phyloP scores from a whole-genome alignment of 352 stramenopile genomes.

The Phytophthora melonis region DNA sequence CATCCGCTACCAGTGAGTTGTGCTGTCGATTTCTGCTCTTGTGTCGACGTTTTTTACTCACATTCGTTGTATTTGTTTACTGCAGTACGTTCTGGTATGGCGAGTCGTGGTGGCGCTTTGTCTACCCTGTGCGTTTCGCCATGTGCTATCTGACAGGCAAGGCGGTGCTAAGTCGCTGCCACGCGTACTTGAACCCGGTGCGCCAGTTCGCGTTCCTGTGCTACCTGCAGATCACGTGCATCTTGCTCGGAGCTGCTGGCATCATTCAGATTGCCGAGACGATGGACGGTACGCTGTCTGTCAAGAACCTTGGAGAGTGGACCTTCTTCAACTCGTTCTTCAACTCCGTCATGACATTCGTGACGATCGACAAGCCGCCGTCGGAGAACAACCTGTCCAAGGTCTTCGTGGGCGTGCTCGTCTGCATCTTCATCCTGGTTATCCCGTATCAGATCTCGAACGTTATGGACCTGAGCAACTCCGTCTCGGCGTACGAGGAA shows the following conservation, averaged over 20 bases:
- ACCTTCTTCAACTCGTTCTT: slow-evolving; percentile 92
- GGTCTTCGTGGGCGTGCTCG: slow-evolving; percentile 81
- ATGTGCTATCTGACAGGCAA: slow-evolving; percentile 84
- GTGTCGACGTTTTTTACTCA: background rate
- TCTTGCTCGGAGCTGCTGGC: slow-evolving; percentile 77
- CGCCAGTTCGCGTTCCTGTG: slow-evolving; percentile 83
- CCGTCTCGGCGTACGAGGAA: slow-evolving; percentile 78
- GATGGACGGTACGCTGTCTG: slow-evolving; percentile 57
- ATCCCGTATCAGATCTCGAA: slow-evolving; percentile 88
- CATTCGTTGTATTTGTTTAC: background rate
- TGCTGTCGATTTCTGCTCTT: slow-evolving; percentile 15
- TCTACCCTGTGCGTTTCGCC: slow-evolving; percentile 86
- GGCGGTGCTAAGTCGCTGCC: slow-evolving; percentile 81
- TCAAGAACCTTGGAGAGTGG: slow-evolving; percentile 80
- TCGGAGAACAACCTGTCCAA: slow-evolving; percentile 87
- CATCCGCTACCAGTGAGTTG: slow-evolving; percentile 69
- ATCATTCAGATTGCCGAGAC: slow-evolving; percentile 90
- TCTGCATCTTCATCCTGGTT: slow-evolving; percentile 87
- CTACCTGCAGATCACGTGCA: slow-evolving; percentile 85
- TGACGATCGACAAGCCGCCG: slow-evolving; percentile 86
- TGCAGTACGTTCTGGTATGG: slow-evolving; percentile 83
- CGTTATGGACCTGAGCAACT: slow-evolving; percentile 81
- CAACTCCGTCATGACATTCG: slow-evolving; percentile 90
- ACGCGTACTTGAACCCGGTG: slow-evolving; percentile 81
- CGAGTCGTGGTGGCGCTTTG: slow-evolving; percentile 79